Evolutionary conservation across 2,329 filamentous ascomycete genomes (phyloP), one percentile per base, ranked within the genome.

Genomic region (Fusarium sambucinum): DNA sequence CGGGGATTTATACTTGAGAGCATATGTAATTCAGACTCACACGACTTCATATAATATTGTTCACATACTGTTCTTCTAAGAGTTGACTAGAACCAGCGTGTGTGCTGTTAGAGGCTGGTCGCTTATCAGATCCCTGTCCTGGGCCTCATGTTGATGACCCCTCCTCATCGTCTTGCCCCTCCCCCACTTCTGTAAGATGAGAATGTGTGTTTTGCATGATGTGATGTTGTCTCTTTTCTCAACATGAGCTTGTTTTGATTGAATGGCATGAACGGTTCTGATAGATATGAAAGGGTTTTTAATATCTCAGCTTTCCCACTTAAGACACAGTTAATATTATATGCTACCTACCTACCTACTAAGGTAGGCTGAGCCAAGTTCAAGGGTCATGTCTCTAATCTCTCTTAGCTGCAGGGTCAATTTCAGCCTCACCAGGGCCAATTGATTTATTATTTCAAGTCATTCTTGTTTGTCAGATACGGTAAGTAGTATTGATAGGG

Each of bases 161-260:
- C 35, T 55, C 52, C 30, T 33, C 23, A 21, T 47, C 19, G 8
- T 23, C 45, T 35, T 50, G 32, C 47, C 61, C 61, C 61, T 62
- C 55, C 55, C 55, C 63, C 55, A 46, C 63, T 37, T 60, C 6
- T 13, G 47, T 45, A 38, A 62, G 30, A 47, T 21, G 32, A 40
- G 3, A 51, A 19, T 10, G n/a, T 7, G 37, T 52, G 42, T 11
- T 25, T 33, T 33, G 29, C 12, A 41, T 33, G 32, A 48, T 33
- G 17, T n/a, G 13, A 23, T n/a, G 30, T 45, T 62, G 40, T 56
- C 50, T 57, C 56, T 66, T 62, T 48, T 56, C 62, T 62, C 62
- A n/a, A 17, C 14, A 5, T 16, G 38, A 21, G 6, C 5, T 16
- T 30, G 13, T 27, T 32, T 25, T 19, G 13, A 19, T n/a, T 58